phyloP scores from a whole-genome alignment of 2,329 filamentous ascomycete genomes.

The Penicillium thymicola region DNA sequence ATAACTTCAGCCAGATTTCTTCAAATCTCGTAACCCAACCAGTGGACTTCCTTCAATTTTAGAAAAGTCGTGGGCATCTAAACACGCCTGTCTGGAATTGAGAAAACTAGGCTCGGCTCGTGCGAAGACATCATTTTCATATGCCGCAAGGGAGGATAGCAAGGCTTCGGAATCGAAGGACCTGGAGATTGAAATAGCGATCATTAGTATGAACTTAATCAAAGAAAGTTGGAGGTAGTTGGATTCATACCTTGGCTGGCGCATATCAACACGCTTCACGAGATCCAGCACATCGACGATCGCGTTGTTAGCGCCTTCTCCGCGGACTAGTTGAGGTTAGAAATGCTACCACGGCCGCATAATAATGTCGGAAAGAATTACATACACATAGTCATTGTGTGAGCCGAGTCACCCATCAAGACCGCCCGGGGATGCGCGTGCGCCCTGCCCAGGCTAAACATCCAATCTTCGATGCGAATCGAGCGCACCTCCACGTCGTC shows the following conservation, averaged over 20 bases:
- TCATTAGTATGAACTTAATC: background rate
- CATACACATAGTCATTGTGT: constrained; percentile 61
- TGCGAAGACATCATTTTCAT: constrained; percentile 46
- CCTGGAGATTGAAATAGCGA: background rate
- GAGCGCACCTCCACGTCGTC: constrained; percentile 44
- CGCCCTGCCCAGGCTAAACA: constrained; percentile 34
- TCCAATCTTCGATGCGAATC: constrained; percentile 51
- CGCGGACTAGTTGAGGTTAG: constrained; percentile 45
- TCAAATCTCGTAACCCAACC: constrained; percentile 35
- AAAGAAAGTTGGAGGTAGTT: background rate
- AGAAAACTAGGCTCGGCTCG: constrained; percentile 49
- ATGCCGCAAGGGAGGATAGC: constrained; percentile 27
- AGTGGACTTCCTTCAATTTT: constrained; percentile 42
- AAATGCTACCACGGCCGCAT: background rate
- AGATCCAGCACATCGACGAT: constrained; percentile 53
- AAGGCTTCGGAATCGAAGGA: constrained; percentile 10
- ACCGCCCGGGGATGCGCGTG: constrained; percentile 42
- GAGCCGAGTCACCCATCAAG: constrained; percentile 55
- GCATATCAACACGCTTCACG: constrained; percentile 30
- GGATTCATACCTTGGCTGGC: constrained; percentile 5
- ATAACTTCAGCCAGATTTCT: background rate
- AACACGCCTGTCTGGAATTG: constrained; percentile 51
- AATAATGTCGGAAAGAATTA: background rate
- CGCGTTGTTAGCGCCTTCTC: constrained; percentile 58
- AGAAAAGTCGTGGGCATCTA: constrained; percentile 54